Percentiles rank a stretch among this genome's conserved stretches.
phyloP scores from a whole-genome alignment of 2,329 filamentous ascomycete genomes.

The Exophiala aquamarina region DNA sequence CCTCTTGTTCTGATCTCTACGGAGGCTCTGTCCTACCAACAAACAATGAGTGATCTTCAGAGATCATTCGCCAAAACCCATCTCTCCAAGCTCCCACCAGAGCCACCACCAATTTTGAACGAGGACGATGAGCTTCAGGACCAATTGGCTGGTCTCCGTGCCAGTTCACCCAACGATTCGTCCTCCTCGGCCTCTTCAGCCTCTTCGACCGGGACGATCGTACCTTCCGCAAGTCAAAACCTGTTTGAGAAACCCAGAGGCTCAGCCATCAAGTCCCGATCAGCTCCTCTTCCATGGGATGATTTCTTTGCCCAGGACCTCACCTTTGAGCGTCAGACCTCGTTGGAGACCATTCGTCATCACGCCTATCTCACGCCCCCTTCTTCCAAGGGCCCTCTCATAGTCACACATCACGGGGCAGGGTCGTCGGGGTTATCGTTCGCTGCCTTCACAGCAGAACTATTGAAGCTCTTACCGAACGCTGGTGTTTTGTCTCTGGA shows the following conservation, averaged over 20 bases:
- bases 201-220: conserved; percentile 88
- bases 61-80: conserved; percentile 76
- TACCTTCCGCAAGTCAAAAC: conserved; percentile 71
- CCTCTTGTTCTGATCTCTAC: too few species aligned
- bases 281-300: conserved; percentile 77
- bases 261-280: conserved; percentile 34
- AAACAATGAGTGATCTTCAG: conserved; percentile 72
- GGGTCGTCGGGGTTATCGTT: conserved; percentile 93
- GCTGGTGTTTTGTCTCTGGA: conserved; percentile 85
- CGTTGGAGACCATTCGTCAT: conserved; percentile 57
- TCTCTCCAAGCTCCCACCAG: conserved; percentile 61
- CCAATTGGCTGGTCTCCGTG: conserved; percentile 31
- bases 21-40: too few species aligned
- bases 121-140: conserved; percentile 38
- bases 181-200: conserved; percentile 87
- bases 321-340: conserved; percentile 54
- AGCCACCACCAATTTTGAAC: conserved; percentile 50
- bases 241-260: conserved; percentile 69
- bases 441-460: conserved; percentile 73
- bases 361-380: conserved; percentile 90
- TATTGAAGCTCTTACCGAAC: conserved; percentile 72
- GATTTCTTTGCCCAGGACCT: conserved; percentile 89
- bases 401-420: conserved; percentile 92
- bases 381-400: conserved; percentile 67
- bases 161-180: conserved; percentile 55